Evolutionary conservation across 2,329 filamentous ascomycete species (phyloP).

Genomic region (Colletotrichum sp.): DNA sequence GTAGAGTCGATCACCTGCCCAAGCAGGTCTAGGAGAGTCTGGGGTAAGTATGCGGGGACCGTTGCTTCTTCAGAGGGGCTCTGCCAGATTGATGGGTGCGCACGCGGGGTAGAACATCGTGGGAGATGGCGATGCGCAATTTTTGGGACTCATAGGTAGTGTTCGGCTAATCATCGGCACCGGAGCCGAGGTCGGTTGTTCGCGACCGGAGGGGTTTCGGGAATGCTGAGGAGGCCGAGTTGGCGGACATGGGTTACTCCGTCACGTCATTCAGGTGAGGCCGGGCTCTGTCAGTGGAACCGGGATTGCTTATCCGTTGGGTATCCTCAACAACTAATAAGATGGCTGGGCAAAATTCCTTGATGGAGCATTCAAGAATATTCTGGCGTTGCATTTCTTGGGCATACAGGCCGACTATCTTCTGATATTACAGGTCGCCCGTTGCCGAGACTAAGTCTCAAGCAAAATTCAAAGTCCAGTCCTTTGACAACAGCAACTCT

Average conservation of each 20-base stretch:
- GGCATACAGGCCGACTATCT: background rate
- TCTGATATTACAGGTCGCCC: background rate
- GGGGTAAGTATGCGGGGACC: background rate
- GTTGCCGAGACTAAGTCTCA: background rate
- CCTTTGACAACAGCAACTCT: background rate
- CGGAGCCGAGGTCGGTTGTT: background rate
- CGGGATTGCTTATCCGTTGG: background rate
- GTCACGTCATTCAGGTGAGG: background rate
- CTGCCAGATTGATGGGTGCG: background rate
- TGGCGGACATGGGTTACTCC: background rate
- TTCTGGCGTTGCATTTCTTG: background rate
- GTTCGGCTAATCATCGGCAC: background rate
- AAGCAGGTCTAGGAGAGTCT: background rate
- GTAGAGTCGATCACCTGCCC: background rate
- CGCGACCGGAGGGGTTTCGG: background rate
- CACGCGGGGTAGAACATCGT: background rate
- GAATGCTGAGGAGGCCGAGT: background rate
- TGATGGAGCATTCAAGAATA: background rate
- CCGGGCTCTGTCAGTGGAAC: background rate
- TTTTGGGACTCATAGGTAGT: background rate
- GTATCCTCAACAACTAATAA: background rate
- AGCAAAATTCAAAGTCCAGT: background rate
- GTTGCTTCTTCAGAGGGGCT: slow-evolving; percentile 7
- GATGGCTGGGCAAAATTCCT: background rate
- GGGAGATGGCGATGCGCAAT: background rate